Base-by-base conservation (phyloP, 2,329 filamentous ascomycete genomes). In the Trichoderma guizhouense region DNA sequence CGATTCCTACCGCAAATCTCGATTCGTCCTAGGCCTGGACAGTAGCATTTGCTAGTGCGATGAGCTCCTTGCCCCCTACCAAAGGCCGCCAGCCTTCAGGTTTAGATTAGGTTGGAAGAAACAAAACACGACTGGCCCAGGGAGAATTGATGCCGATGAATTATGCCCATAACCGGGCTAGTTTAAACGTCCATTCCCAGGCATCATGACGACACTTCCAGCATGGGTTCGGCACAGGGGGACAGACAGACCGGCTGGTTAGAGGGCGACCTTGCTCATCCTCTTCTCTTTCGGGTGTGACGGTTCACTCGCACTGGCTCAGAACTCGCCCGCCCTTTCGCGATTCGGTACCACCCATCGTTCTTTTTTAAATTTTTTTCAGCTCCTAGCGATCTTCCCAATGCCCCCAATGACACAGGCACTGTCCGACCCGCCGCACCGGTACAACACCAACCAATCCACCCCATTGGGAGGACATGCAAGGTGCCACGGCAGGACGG, bases 381-480 rank as follows among this genome's bases (percentile, higher is more conserved):
- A 71, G 70, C 70, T 71, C 55, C 65, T 68, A 36, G 65, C 28
- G 57, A 32, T 58, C 21, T 15, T 51, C 47, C n/a, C 60, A 71
- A 34, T 43, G 47, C 58, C 36, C 36, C 36, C 58, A 58, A 64
- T 24, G 34, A 21, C 34, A 47, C 69, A 68, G 63, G 63, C 63
- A 60, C 57, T 62, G 63, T 71, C 70, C 55, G 61, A 71, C 70
- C 53, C 55, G 34, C 32, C 39, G 30, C 51, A 24, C 43, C 39
- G 70, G 70, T 71, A 71, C 70, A 28, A 71, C 63, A 28, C 30
- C 70, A 62, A 36, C 63, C 58, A 58, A 15, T 24, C 70, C 70
- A 61, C 69, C 63, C 63, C 39, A 58, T 57, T 72, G 71, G 71
- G 71, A 72, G 63, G 28, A 24, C 15, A 18, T n/a, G 43, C 62